A percentile compares a stretch with the other conserved stretches of the same genome.
Evolutionary conservation across 805 yeast species (phyloP).

Genomic region (Candida montana): DNA sequence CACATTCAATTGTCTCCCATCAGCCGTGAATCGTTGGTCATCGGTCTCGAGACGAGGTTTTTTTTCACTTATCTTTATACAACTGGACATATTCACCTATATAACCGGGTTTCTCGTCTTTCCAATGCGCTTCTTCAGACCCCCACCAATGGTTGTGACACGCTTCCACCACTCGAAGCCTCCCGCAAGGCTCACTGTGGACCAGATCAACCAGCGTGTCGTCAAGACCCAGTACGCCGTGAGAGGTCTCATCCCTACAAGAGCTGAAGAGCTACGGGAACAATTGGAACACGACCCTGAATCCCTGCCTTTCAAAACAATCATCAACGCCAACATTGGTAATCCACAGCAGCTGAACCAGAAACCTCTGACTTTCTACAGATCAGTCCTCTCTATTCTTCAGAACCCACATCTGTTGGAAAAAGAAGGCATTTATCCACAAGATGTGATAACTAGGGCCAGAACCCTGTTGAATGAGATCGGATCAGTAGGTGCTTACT

Average conservation of each 20-base stretch:
- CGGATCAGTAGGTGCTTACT: slow-evolving; percentile 92
- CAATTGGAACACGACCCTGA: slow-evolving; percentile 48
- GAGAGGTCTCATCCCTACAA: slow-evolving; percentile 87
- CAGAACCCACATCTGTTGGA: slow-evolving; percentile 75
- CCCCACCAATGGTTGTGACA: too few species aligned
- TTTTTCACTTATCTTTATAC: too few species aligned
- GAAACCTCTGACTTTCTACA: slow-evolving; percentile 88
- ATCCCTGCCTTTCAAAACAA: slow-evolving; percentile 68
- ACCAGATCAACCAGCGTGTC: slow-evolving; percentile 67
- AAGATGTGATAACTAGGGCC: slow-evolving; percentile 76
- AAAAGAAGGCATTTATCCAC: slow-evolving; percentile 35
- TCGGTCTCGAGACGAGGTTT: too few species aligned
- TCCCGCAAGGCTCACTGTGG: slow-evolving; percentile 33
- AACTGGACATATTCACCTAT: too few species aligned
- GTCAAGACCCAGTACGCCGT: slow-evolving; percentile 93
- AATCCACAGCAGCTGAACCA: slow-evolving; percentile 97
- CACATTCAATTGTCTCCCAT: too few species aligned
- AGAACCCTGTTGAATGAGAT: slow-evolving; percentile 49
- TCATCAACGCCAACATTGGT: slow-evolving; percentile 91
- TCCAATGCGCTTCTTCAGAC: background rate
- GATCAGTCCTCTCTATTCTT: slow-evolving; percentile 81
- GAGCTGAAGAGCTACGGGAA: slow-evolving; percentile 77
- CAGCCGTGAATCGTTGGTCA: too few species aligned
- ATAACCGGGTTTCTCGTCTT: too few species aligned
- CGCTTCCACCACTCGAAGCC: slow-evolving; percentile 18